Evolutionary conservation across 108 stramenopile genomes (phyloP).

Genomic region (Skeletonema marinoi): DNA sequence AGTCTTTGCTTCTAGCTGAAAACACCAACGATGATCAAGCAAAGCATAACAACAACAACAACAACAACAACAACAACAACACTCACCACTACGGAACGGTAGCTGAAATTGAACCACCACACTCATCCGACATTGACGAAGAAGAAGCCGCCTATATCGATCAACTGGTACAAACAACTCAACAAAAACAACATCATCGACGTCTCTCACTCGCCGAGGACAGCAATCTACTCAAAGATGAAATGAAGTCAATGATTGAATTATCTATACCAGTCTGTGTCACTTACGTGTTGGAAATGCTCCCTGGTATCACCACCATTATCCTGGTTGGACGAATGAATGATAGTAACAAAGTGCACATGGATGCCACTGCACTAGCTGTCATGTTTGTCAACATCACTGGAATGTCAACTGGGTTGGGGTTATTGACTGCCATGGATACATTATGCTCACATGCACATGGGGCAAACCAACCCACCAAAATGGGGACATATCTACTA

Average conservation of each 20-base stretch:
- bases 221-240: conserved; percentile 28
- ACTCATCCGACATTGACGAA: background rate
- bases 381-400: conserved; percentile 45
- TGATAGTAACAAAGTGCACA: conserved; percentile 14
- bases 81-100: background rate
- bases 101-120: background rate
- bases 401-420: conserved; percentile 40
- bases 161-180: background rate
- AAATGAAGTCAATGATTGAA: conserved; percentile 26
- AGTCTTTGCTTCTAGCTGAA: background rate
- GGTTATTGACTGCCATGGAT: conserved; percentile 45
- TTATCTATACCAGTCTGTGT: conserved; percentile 32
- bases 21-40: background rate
- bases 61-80: background rate
- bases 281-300: conserved; percentile 41
- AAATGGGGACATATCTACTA: conserved; percentile 49
- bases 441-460: conserved; percentile 50
- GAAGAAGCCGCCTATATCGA: background rate
- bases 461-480: conserved; percentile 40
- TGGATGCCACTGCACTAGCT: conserved; percentile 53
- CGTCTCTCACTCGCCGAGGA: background rate
- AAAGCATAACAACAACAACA: too few relatives aligned
- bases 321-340: conserved; percentile 36
- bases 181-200: background rate
- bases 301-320: conserved; percentile 44